Evolutionary conservation across 2,329 filamentous ascomycete species (phyloP).

Genomic region (Exophiala sp.): DNA sequence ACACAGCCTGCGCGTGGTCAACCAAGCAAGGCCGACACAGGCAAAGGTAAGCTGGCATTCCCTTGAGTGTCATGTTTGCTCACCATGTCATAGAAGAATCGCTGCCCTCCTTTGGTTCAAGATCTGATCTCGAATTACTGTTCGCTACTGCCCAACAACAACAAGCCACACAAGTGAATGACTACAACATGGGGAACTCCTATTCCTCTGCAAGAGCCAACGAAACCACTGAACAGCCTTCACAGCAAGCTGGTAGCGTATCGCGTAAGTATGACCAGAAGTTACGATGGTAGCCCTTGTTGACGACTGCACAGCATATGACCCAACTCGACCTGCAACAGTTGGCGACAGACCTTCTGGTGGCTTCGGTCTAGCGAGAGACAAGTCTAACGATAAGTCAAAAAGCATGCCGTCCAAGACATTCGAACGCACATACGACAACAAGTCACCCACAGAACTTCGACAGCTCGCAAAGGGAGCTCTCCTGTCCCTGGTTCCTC

Average conservation of each 20-base stretch:
- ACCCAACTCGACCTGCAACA: constrained; percentile 19
- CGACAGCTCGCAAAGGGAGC: constrained; percentile 59
- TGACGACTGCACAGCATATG: constrained; percentile 17
- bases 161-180: background rate
- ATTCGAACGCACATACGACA: constrained; percentile 19
- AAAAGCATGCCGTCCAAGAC: background rate
- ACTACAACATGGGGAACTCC: background rate
- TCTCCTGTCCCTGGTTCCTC: constrained; percentile 57
- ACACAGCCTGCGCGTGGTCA: background rate
- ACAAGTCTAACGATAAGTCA: background rate
- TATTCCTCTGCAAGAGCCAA: background rate
- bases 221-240: background rate
- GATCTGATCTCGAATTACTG: constrained; percentile 20
- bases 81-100: constrained; percentile 14
- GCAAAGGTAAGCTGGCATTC: constrained; percentile 12
- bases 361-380: constrained; percentile 1
- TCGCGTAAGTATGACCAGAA: constrained; percentile 15
- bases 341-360: constrained; percentile 5
- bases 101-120: constrained; percentile 22
- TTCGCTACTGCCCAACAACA: constrained; percentile 19
- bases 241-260: constrained; percentile 10
- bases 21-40: constrained; percentile 3
- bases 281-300: background rate
- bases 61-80: background rate
- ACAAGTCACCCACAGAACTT: constrained; percentile 37